These are phyloP conservation scores for Yarrowia porcina DNA, from an alignment of 805 yeast genomes.

Conservation along the genomic window DNA sequence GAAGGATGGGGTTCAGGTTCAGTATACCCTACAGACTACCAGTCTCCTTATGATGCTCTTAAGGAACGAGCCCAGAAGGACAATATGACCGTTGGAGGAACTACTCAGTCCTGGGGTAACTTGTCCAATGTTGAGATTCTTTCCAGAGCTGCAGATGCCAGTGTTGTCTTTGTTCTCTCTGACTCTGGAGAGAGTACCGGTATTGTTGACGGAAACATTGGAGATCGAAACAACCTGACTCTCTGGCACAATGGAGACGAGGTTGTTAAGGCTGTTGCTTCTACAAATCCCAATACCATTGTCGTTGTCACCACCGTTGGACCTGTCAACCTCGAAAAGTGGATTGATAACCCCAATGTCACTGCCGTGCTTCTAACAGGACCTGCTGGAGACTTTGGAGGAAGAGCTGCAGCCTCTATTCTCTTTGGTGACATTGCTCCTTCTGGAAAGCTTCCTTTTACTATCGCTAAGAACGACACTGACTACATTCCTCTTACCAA, in stretches of 20 bases:
- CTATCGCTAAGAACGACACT: slow-evolving; percentile 52
- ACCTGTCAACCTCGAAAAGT: slow-evolving; percentile 54
- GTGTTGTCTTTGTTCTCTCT: slow-evolving; percentile 54
- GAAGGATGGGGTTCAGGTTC: slow-evolving; percentile 68
- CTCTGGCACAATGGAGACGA: slow-evolving; percentile 59
- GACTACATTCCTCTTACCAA: slow-evolving; percentile 50
- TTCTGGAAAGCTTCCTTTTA: slow-evolving; percentile 61
- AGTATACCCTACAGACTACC: slow-evolving; percentile 52
- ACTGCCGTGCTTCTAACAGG: slow-evolving; percentile 56
- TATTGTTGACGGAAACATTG: slow-evolving; percentile 55
- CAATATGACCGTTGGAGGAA: not conserved
- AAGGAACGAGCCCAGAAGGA: slow-evolving; percentile 42
- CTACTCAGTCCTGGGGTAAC: slow-evolving; percentile 3
- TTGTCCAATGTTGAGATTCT: not conserved
- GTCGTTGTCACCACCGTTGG: slow-evolving; percentile 62
- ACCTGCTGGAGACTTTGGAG: slow-evolving; percentile 56
- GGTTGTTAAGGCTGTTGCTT: slow-evolving; percentile 49
- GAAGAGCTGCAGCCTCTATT: slow-evolving; percentile 56
- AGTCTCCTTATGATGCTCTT: slow-evolving; percentile 57
- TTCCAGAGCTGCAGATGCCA: slow-evolving; percentile 42
- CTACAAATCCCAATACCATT: slow-evolving; percentile 51
- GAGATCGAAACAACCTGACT: slow-evolving; percentile 54
- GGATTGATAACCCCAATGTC: slow-evolving; percentile 55
- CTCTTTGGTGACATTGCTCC: slow-evolving; percentile 62
- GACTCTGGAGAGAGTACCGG: slow-evolving; percentile 59